Evolutionary conservation across 441 rosid species (phyloP).

Genomic region (Aquilaria agallochum): DNA sequence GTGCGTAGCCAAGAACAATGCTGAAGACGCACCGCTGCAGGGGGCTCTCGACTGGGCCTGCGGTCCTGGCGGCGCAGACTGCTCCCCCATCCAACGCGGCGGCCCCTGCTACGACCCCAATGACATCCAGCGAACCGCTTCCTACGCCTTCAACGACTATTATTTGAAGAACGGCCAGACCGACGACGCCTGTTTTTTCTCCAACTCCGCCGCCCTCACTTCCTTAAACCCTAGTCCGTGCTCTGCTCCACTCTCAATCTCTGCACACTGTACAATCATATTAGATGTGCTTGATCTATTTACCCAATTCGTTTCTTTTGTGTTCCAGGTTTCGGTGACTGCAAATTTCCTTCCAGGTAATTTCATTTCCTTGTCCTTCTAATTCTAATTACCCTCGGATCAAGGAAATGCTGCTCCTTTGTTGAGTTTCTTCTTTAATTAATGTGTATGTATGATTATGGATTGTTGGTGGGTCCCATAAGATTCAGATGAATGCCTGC

Average conservation of each 20-base stretch:
- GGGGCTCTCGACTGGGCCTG: conserved; percentile 88
- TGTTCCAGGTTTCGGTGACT: conserved; percentile 68
- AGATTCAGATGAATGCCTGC: no score
- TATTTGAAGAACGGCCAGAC: conserved; percentile 66
- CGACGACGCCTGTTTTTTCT: conserved; percentile 77
- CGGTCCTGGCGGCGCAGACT: conserved; percentile 77
- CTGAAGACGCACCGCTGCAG: conserved; percentile 79
- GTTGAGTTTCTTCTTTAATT: no score
- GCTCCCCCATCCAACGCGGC: conserved; percentile 68
- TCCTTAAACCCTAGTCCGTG: conserved; percentile 75
- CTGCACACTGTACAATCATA: no score
- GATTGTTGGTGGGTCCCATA: no score
- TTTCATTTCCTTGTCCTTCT: not conserved
- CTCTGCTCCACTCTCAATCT: not conserved
- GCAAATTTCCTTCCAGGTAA: conserved; percentile 87
- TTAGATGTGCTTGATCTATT: not conserved
- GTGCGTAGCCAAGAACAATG: conserved; percentile 99
- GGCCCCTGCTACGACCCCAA: conserved; percentile 64
- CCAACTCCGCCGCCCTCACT: conserved; percentile 80
- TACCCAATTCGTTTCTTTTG: not conserved
- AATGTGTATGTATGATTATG: no score
- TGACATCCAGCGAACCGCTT: conserved; percentile 67
- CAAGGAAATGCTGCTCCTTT: no score
- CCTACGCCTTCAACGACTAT: conserved; percentile 85
- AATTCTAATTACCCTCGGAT: not conserved